Conservation (phyloP, 768 basidiomycete genomes). For the Lentinus brumalis region DNA sequence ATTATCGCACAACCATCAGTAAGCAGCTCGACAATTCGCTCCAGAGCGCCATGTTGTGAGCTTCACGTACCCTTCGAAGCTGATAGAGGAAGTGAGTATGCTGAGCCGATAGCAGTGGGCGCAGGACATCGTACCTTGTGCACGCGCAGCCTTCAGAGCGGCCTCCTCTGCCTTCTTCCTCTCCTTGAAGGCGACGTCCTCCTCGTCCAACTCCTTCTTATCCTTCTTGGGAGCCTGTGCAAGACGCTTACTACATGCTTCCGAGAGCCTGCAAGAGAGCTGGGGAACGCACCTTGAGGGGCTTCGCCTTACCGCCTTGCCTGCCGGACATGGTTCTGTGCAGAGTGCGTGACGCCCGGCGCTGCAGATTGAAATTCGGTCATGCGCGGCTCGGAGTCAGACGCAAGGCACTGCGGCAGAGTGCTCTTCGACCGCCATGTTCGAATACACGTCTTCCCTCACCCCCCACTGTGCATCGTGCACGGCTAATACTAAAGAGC, state of each 20-base stretch:
- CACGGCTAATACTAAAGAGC: too few species aligned
- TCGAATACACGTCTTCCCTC: too few species aligned
- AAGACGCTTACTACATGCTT: too few species aligned
- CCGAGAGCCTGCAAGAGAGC: neutral
- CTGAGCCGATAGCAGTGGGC: neutral
- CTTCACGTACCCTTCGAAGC: conserved; percentile 53
- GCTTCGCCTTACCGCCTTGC: conserved; percentile 87
- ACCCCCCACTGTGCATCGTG: too few species aligned
- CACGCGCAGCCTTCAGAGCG: conserved; percentile 70
- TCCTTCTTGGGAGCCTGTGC: conserved; percentile 81
- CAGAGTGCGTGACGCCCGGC: neutral
- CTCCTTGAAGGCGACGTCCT: conserved; percentile 71
- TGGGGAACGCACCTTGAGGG: conserved; percentile 63
- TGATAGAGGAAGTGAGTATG: conserved; percentile 34
- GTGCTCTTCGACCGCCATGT: too few species aligned
- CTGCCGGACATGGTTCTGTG: conserved; percentile 54
- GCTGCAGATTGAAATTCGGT: neutral
- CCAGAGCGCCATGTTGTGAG: too few species aligned
- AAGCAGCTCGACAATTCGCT: neutral
- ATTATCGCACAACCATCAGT: conserved; percentile 3
- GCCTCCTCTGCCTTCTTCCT: conserved; percentile 77
- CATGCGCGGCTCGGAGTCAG: neutral
- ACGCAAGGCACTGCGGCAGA: neutral
- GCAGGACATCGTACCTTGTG: conserved; percentile 55
- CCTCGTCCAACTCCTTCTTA: conserved; percentile 69